Conservation (phyloP, 352 stramenopile species). For the Elongisporangium undulatum region DNA sequence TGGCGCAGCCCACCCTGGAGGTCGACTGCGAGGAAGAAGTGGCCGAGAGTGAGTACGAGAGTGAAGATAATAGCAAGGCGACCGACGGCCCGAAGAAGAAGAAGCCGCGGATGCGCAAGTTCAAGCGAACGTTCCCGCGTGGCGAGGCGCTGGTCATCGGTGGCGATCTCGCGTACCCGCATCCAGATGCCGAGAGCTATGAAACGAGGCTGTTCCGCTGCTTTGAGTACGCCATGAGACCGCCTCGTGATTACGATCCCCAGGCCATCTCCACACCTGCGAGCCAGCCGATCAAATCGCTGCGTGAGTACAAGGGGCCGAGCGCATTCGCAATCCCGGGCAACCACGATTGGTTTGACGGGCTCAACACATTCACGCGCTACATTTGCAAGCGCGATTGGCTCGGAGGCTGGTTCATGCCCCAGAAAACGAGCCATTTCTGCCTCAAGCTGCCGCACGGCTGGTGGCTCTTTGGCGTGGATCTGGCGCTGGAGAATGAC, state of each 20-base stretch:
- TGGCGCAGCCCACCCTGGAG: slow-evolving; percentile 86
- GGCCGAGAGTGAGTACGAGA: slow-evolving; percentile 8
- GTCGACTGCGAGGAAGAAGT: slow-evolving; percentile 52
- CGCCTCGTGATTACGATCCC: slow-evolving; percentile 81
- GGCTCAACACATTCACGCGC: slow-evolving; percentile 89
- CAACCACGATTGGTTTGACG: slow-evolving; percentile 95
- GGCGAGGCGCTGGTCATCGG: slow-evolving; percentile 89
- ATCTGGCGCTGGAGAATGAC: slow-evolving; percentile 90
- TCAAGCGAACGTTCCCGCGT: slow-evolving; percentile 64
- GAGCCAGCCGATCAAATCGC: slow-evolving; percentile 44
- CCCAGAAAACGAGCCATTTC: slow-evolving; percentile 92
- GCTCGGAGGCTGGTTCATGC: slow-evolving; percentile 90
- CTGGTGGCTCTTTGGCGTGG: slow-evolving; percentile 92
- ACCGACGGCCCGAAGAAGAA: slow-evolving; percentile 5
- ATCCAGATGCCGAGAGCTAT: slow-evolving; percentile 85
- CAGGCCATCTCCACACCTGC: slow-evolving; percentile 86
- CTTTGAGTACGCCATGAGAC: slow-evolving; percentile 94
- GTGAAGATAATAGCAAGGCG: neutral
- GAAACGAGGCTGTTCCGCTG: slow-evolving; percentile 88
- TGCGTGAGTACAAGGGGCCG: slow-evolving; percentile 64
- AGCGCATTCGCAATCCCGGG: slow-evolving; percentile 82
- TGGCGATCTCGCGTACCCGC: slow-evolving; percentile 91
- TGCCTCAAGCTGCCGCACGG: slow-evolving; percentile 85
- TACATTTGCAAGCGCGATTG: slow-evolving; percentile 90
- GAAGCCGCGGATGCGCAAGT: slow-evolving; percentile 27